These are phyloP conservation scores for Cicer yamashitae DNA, from an alignment of 306 rosid species.

Conservation along the genomic window DNA sequence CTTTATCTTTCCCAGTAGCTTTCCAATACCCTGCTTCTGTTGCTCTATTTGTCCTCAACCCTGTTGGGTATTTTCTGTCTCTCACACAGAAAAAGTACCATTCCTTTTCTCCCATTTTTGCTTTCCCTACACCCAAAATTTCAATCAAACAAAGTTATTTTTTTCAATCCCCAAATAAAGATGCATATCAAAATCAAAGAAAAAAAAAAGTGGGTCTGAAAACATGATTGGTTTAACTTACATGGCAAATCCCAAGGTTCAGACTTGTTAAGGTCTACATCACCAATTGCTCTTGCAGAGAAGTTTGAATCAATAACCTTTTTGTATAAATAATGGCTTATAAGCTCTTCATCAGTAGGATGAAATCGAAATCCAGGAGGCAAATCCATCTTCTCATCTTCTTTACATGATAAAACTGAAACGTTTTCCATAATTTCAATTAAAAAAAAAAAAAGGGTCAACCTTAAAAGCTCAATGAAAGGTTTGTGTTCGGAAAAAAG, in stretches of 20 bases:
- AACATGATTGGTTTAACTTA: slow-evolving; percentile 46
- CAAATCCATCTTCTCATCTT: slow-evolving; percentile 68
- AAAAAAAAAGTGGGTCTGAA: background rate
- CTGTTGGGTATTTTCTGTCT: slow-evolving; percentile 96
- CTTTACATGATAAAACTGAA: slow-evolving; percentile 34
- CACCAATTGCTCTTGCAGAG: slow-evolving; percentile 81
- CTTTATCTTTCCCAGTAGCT: slow-evolving; percentile 95
- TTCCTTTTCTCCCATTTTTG: slow-evolving; percentile 95
- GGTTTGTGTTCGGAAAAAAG: background rate
- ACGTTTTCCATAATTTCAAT: slow-evolving; percentile 59
- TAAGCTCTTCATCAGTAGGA: slow-evolving; percentile 98
- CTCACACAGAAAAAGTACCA: slow-evolving; percentile 98
- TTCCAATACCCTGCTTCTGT: slow-evolving; percentile 98
- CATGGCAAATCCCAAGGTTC: slow-evolving; percentile 99
- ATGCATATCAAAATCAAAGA: background rate
- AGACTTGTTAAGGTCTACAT: slow-evolving; percentile 90
- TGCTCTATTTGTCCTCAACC: slow-evolving; percentile 92
- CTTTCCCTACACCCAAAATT: slow-evolving; percentile 63
- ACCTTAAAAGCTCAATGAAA: background rate
- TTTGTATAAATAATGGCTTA: slow-evolving; percentile 71
- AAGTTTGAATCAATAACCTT: slow-evolving; percentile 67
- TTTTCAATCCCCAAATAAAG: background rate
- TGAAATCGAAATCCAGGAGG: slow-evolving; percentile 96
- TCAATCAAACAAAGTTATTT: background rate
- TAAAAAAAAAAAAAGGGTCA: background rate